phyloP scores from a whole-genome alignment of 129 eudicot genomes.

The Tagetes patula region DNA sequence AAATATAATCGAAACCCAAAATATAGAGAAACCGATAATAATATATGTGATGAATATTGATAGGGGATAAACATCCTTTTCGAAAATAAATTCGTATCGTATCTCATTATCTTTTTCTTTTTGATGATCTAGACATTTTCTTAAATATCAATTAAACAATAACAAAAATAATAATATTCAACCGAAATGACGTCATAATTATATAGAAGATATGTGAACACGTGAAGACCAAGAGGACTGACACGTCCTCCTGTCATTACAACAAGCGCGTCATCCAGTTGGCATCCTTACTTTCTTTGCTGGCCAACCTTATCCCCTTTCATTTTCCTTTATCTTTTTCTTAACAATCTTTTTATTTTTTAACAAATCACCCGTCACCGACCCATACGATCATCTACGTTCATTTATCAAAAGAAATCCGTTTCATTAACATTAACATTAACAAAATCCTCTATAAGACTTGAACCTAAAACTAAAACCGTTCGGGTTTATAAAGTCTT shows the following conservation, averaged over 20 bases:
- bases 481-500: no score
- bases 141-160: neutral
- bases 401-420: no score
- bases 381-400: no score
- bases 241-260: slow-evolving; percentile 38
- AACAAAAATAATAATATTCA: neutral
- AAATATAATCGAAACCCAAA: neutral
- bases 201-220: slow-evolving; percentile 19
- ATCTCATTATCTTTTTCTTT: slow-evolving; percentile 33
- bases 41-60: slow-evolving; percentile 14
- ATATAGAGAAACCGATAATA: neutral
- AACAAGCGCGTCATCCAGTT: slow-evolving; percentile 69
- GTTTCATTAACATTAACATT: no score
- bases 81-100: slow-evolving; percentile 21
- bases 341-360: neutral
- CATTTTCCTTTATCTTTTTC: neutral
- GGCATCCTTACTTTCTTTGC: slow-evolving; percentile 53
- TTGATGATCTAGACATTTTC: slow-evolving; percentile 33
- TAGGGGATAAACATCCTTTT: slow-evolving; percentile 28
- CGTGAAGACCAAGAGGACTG: slow-evolving; percentile 36
- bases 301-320: slow-evolving; percentile 69
- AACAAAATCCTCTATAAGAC: no score
- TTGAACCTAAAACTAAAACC: no score
- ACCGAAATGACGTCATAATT: neutral
- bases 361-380: no score